These are phyloP conservation scores for Smallanthus sonchifolius DNA, from an alignment of 129 eudicot species.

Conservation along the genomic window DNA sequence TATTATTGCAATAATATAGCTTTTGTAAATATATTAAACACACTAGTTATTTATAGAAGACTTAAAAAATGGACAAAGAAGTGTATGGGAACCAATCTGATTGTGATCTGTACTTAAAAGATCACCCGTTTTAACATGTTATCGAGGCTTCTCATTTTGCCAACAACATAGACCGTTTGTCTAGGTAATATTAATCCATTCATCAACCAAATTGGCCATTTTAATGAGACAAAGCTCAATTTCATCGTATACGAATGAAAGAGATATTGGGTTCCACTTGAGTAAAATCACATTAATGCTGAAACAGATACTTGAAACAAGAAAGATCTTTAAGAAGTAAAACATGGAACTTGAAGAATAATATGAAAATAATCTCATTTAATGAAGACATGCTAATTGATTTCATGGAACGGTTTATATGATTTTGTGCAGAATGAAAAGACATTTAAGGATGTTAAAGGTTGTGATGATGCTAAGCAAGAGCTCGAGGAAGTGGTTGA, in stretches of 20 bases:
- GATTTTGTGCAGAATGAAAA: slow-evolving; percentile 20
- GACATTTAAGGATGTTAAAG: slow-evolving; percentile 88
- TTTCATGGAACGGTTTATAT: background rate
- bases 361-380: background rate
- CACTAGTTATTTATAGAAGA: background rate
- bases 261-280: background rate
- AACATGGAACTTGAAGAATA: background rate
- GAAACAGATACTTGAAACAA: background rate
- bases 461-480: slow-evolving; percentile 92
- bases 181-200: background rate
- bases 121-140: background rate
- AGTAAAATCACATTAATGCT: background rate
- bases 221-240: background rate
- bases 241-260: background rate
- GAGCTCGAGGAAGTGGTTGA: slow-evolving; percentile 91
- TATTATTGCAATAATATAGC: background rate
- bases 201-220: background rate
- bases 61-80: background rate
- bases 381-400: background rate
- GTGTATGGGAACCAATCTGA: background rate
- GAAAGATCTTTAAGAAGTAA: background rate
- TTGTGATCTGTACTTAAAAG: background rate
- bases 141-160: background rate
- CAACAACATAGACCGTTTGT: background rate
- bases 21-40: background rate